Conservation (phyloP, 257 asterid genomes). For the Coffea eugenioides region DNA sequence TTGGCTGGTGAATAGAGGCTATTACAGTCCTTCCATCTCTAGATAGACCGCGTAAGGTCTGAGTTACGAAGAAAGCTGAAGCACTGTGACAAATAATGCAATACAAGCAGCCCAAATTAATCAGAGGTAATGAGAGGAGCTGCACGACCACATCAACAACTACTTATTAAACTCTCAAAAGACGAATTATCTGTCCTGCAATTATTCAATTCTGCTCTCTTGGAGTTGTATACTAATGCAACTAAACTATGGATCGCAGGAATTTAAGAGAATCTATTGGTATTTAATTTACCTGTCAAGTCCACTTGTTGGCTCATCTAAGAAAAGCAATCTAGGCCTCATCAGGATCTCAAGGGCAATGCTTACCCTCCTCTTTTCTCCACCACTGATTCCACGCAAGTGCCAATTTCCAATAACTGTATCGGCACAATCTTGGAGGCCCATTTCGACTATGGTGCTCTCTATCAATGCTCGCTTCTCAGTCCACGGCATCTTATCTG, state of each 20-base stretch:
- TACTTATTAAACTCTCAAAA: too few relatives aligned
- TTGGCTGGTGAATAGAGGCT: slow-evolving; percentile 97
- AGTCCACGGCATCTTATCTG: slow-evolving; percentile 74
- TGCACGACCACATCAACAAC: neutral
- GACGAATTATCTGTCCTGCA: neutral
- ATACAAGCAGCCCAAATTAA: neutral
- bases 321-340: slow-evolving; percentile 93
- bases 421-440: slow-evolving; percentile 95
- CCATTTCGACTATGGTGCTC: slow-evolving; percentile 96
- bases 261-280: neutral
- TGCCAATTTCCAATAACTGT: slow-evolving; percentile 98
- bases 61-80: slow-evolving; percentile 94
- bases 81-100: slow-evolving; percentile 52
- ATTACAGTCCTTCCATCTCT: slow-evolving; percentile 93
- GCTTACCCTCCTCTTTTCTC: slow-evolving; percentile 92
- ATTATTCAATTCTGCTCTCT: neutral
- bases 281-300: slow-evolving; percentile 64
- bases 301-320: slow-evolving; percentile 97
- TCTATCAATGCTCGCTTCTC: slow-evolving; percentile 77
- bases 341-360: slow-evolving; percentile 85
- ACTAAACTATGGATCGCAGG: neutral
- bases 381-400: slow-evolving; percentile 91
- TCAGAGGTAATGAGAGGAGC: neutral
- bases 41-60: slow-evolving; percentile 77
- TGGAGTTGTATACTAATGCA: neutral